Evolutionary conservation across 305 asterid species (phyloP).

Genomic region (Fraxinus ornus): DNA sequence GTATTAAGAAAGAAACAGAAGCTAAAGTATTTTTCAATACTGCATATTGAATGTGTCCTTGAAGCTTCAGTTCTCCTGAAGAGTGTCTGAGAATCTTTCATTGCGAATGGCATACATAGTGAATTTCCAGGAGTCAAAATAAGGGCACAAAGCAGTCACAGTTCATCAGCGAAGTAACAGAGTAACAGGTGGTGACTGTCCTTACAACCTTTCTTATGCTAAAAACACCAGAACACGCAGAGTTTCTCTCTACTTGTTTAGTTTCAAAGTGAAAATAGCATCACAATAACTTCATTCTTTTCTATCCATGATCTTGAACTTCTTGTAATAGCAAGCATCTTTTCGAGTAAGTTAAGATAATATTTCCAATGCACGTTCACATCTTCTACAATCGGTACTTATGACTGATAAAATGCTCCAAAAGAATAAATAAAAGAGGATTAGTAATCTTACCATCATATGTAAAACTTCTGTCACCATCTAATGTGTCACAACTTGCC

Average conservation of each 20-base stretch:
- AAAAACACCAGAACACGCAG: neutral
- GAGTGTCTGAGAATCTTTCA: neutral
- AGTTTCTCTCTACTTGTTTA: neutral
- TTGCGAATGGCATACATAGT: neutral
- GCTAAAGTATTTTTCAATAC: neutral
- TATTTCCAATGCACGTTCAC: neutral
- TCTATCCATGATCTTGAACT: neutral
- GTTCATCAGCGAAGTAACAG: neutral
- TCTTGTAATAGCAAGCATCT: neutral
- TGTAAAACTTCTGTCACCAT: conserved; percentile 42
- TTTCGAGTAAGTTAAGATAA: neutral
- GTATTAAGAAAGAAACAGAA: neutral
- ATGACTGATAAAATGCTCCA: neutral
- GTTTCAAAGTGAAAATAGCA: neutral
- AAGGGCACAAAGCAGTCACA: neutral
- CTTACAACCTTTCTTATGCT: neutral
- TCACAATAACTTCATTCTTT: neutral
- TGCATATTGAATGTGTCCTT: neutral
- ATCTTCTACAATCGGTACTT: conserved; percentile 1
- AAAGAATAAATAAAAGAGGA: conserved; percentile 17
- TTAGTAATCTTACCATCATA: conserved; percentile 46
- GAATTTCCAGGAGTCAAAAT: neutral
- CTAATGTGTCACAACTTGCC: conserved; percentile 56
- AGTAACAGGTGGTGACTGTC: neutral
- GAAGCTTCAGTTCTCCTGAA: neutral